phyloP scores from a whole-genome alignment of 2,329 filamentous ascomycete genomes.

The Trichophaea hybrida region DNA sequence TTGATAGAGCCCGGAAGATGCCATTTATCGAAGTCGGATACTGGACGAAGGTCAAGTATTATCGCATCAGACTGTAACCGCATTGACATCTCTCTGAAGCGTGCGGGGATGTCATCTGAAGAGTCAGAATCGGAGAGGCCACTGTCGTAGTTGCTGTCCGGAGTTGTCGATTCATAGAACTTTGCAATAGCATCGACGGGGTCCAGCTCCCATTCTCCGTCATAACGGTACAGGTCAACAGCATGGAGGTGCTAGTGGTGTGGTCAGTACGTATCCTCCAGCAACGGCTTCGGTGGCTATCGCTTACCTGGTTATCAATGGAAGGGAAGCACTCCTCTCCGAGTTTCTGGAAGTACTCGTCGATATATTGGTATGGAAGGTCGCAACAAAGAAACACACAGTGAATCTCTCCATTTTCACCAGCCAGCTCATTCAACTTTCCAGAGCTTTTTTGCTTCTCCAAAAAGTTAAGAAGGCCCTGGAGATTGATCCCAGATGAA shows the following conservation, averaged over 20 bases:
- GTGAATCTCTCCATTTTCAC: slow-evolving; percentile 36
- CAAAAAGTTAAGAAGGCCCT: slow-evolving; percentile 40
- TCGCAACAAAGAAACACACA: slow-evolving; percentile 50
- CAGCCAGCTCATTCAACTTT: slow-evolving; percentile 35
- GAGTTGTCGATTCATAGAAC: background rate
- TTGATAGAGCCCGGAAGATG: slow-evolving; percentile 36
- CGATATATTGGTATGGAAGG: slow-evolving; percentile 48
- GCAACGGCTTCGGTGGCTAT: background rate
- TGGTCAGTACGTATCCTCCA: slow-evolving; percentile 20
- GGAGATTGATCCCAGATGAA: slow-evolving; percentile 45
- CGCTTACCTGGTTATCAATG: slow-evolving; percentile 37
- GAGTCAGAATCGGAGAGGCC: slow-evolving; percentile 19
- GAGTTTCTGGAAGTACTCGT: slow-evolving; percentile 46
- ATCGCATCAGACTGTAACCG: slow-evolving; percentile 18
- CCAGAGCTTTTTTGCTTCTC: slow-evolving; percentile 37
- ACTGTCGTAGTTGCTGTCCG: slow-evolving; percentile 3
- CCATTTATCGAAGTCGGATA: slow-evolving; percentile 33
- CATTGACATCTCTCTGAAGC: slow-evolving; percentile 19
- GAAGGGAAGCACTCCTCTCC: slow-evolving; percentile 37
- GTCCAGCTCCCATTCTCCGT: slow-evolving; percentile 41
- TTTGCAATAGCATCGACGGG: slow-evolving; percentile 31
- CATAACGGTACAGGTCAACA: slow-evolving; percentile 42
- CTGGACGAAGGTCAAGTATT: slow-evolving; percentile 37
- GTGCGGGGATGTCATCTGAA: slow-evolving; percentile 18
- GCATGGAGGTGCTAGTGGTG: slow-evolving; percentile 33